These are phyloP conservation scores for Salvia miltiorrhiza DNA, from an alignment of 257 asterid species.

Conservation along the genomic window DNA sequence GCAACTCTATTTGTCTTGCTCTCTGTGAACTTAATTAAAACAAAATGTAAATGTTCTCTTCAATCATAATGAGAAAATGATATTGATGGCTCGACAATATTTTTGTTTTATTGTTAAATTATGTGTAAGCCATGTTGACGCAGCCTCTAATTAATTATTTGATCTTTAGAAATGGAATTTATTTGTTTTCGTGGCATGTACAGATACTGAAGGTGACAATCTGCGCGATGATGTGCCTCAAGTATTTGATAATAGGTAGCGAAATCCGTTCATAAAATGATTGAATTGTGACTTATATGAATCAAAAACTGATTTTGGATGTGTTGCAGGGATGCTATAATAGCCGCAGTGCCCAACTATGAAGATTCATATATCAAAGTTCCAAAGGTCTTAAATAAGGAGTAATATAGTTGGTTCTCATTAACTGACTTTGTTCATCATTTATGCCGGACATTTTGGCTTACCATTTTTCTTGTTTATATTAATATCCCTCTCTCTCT, in stretches of 20 bases:
- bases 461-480: not conserved
- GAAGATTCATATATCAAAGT: constrained; percentile 83
- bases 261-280: not conserved
- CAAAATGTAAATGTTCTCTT: not conserved
- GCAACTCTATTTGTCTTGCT: not conserved
- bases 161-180: not conserved
- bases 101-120: not conserved
- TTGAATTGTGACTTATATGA: not conserved
- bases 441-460: not conserved
- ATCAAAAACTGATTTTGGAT: not conserved
- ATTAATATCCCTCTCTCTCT: no score
- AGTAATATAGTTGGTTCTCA: constrained; percentile 16
- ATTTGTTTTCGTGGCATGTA: constrained; percentile 7
- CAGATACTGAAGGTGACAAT: constrained; percentile 67
- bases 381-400: constrained; percentile 78
- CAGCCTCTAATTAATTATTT: no score
- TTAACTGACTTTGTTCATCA: not conserved
- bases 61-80: not conserved
- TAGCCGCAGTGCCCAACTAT: constrained; percentile 61
- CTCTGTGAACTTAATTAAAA: not conserved
- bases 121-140: no score
- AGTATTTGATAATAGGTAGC: constrained; percentile 56
- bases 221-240: constrained; percentile 43
- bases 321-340: constrained; percentile 57
- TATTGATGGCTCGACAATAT: not conserved